Base-by-base conservation (phyloP, 2,329 filamentous ascomycete species). In the Thielaviopsis musarum region DNA sequence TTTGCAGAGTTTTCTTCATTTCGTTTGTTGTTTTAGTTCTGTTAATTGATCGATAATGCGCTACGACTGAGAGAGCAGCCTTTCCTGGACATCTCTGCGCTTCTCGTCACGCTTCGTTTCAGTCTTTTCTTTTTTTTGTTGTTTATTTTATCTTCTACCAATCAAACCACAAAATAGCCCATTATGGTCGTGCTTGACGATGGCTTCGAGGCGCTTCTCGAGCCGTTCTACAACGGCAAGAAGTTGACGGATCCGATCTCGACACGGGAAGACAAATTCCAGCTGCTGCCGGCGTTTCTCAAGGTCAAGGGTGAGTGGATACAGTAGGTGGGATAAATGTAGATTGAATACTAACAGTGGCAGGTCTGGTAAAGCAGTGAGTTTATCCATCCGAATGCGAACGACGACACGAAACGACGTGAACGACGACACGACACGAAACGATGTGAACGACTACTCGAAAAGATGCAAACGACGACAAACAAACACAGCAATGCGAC, bases 231-330 rank as follows among this genome's bases (percentile, higher is more conserved):
- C 70, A 83, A 84, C 66, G 81, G 81, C 68, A 84, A 84, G 72
- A 81, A 80, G 69, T 73, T 84, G 61, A 84, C 80, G 0, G 81
- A 84, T 66, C 79, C 80, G 51, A 81, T 84, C 64, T 82, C 77
- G 28, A 82, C 77, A 59, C 78, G 77, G 65, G 78, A 87, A 67
- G 93, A 98, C 75, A 98, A 98, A 77, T 96, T 91, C 82, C 95
- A 97, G 70, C 77, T 98, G 51, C 74, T 98, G 28, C 94, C 93
- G 0, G 93, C 93, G n/a, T 98, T 98, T 71, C 75, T 98, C 61
- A 96, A 96, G 72, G 91, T 96, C 67, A 98, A 98, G 73, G 91
- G 81, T 79, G 65, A 65, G 73, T 59, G n/a, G 26, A 17, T 34
- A 17, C n/a, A 26, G 19, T 26, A n/a, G 4, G 19, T 24, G 38